These are phyloP conservation scores for Wallemia mellicola DNA, from an alignment of 1,284 basidiomycete species.

Conservation along the genomic window DNA sequence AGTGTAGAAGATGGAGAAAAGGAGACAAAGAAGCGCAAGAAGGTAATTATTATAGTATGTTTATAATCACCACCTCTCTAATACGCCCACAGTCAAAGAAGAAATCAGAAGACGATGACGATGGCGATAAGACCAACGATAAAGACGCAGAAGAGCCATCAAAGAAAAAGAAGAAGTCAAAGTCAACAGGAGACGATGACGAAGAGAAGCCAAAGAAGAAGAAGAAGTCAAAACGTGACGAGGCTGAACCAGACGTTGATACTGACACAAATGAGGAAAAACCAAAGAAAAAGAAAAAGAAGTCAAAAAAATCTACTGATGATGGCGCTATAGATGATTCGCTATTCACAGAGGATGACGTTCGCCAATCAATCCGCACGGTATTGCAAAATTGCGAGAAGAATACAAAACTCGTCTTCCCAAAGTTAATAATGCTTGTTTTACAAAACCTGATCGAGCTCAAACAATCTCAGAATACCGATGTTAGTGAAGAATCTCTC, in stretches of 20 bases:
- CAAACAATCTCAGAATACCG: background rate
- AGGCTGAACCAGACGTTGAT: background rate
- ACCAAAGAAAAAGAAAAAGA: background rate
- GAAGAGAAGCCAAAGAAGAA: conserved; percentile 13
- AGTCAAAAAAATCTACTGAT: background rate
- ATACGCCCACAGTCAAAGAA: background rate
- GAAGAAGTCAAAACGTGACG: conserved; percentile 2
- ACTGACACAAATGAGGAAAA: background rate
- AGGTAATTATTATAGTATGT: background rate
- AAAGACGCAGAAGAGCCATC: background rate
- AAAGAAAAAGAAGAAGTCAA: conserved; percentile 8
- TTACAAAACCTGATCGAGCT: background rate
- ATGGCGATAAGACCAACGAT: background rate
- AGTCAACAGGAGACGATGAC: conserved; percentile 12
- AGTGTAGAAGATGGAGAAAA: background rate
- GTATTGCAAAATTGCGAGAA: too few species aligned
- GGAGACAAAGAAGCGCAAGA: background rate
- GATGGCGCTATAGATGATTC: background rate
- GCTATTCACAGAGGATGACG: background rate
- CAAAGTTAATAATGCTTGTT: background rate
- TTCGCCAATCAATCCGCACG: background rate
- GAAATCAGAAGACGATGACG: background rate
- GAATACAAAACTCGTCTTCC: background rate
- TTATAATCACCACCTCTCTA: background rate
- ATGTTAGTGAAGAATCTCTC: background rate